Conservation (phyloP, 2,329 filamentous ascomycete species). For the Aspergillus ruber region DNA sequence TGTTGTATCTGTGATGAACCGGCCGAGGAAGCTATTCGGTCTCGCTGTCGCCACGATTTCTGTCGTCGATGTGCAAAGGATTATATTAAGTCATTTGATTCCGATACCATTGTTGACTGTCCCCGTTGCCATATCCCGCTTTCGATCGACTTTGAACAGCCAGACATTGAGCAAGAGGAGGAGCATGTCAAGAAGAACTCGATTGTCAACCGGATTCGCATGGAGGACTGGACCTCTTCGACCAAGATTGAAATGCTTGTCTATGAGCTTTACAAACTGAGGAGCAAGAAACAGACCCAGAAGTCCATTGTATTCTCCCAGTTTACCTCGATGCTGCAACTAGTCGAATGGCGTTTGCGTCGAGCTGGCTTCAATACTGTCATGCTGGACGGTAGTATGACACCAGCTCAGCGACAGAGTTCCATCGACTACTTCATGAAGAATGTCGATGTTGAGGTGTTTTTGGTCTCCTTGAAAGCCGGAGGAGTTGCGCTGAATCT, state of each 20-base stretch:
- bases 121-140: slow-evolving; percentile 87
- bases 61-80: slow-evolving; percentile 74
- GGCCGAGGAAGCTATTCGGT: slow-evolving; percentile 88
- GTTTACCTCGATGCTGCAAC: slow-evolving; percentile 93
- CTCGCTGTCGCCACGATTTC: slow-evolving; percentile 88
- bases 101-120: slow-evolving; percentile 55
- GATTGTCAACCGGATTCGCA: slow-evolving; percentile 97
- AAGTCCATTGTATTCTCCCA: slow-evolving; percentile 98
- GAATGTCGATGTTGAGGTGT: slow-evolving; percentile 88
- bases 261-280: slow-evolving; percentile 85
- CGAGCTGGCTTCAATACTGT: slow-evolving; percentile 97
- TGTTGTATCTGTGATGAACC: slow-evolving; percentile 96
- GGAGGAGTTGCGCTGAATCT: slow-evolving; percentile 93
- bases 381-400: slow-evolving; percentile 98
- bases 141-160: slow-evolving; percentile 87
- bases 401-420: slow-evolving; percentile 81
- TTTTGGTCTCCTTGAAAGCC: slow-evolving; percentile 91
- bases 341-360: slow-evolving; percentile 93
- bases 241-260: slow-evolving; percentile 97
- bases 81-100: slow-evolving; percentile 71
- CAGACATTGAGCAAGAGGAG: slow-evolving; percentile 89
- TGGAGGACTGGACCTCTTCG: slow-evolving; percentile 97
- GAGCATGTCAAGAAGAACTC: slow-evolving; percentile 83
- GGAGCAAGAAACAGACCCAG: slow-evolving; percentile 85
- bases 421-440: slow-evolving; percentile 97